phyloP scores from a whole-genome alignment of 176 grass and related monocot genomes.

The Zea mays region DNA sequence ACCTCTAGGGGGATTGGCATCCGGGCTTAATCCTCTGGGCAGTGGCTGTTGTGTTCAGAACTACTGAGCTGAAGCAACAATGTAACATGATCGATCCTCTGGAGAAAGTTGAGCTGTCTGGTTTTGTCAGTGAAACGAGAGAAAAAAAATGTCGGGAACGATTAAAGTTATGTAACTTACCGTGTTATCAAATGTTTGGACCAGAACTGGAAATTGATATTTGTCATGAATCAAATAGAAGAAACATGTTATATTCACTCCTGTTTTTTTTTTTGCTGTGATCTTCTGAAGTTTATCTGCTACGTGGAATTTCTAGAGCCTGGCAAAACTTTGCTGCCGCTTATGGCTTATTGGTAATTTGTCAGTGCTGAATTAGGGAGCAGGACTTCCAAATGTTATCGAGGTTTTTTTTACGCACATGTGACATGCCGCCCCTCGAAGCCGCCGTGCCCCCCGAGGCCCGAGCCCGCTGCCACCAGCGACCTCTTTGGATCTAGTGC shows the following conservation, averaged over 20 bases:
- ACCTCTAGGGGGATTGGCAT: background rate
- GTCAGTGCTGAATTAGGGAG: too few species aligned
- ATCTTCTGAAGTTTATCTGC: background rate
- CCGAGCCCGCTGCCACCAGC: too few species aligned
- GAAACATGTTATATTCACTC: background rate
- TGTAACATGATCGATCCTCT: background rate
- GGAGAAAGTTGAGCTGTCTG: background rate
- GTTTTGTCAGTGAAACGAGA: constrained; percentile 12
- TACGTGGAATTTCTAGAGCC: background rate
- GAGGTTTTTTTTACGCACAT: too few species aligned
- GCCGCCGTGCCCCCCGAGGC: too few species aligned
- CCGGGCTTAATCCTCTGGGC: background rate
- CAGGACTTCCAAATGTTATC: too few species aligned
- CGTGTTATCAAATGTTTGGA: background rate
- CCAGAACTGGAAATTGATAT: background rate
- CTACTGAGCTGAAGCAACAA: background rate
- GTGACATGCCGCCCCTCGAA: too few species aligned
- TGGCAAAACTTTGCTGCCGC: background rate
- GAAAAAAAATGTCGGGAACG: background rate
- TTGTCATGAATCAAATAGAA: background rate
- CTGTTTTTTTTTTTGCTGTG: background rate
- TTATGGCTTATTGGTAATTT: too few species aligned
- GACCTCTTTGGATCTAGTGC: too few species aligned
- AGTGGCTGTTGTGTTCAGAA: background rate
- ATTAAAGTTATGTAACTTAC: background rate